phyloP scores from a whole-genome alignment of 1,139 yeast genomes.

The Yamadazyma mexicana region DNA sequence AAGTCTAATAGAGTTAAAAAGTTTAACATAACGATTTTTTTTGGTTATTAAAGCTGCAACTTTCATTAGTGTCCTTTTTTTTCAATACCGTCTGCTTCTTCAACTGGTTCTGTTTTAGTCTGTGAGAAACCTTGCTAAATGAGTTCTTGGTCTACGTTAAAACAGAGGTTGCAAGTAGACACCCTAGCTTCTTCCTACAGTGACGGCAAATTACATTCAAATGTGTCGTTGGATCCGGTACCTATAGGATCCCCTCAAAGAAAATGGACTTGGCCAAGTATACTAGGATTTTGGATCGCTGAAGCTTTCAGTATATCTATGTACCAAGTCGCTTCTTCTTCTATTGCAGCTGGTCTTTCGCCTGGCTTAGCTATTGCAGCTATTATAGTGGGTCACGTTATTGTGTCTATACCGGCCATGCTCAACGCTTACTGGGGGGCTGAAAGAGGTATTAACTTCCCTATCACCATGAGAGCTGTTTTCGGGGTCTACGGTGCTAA shows the following conservation, averaged over 20 bases:
- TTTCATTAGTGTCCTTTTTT: too few species aligned
- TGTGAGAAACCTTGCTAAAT: too few species aligned
- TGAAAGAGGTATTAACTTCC: conserved; percentile 20
- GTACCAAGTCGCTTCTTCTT: conserved; percentile 15
- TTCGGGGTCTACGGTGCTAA: conserved; percentile 18
- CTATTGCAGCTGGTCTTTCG: conserved; percentile 15
- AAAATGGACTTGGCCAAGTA: conserved; percentile 14
- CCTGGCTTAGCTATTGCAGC: conserved; percentile 20
- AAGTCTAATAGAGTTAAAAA: too few species aligned
- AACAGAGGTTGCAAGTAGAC: conserved; percentile 2
- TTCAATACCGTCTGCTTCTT: too few species aligned
- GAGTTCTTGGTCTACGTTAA: conserved; percentile 2
- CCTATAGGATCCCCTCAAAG: conserved; percentile 10
- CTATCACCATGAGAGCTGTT: conserved; percentile 17
- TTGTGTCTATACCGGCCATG: conserved; percentile 25
- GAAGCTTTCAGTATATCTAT: conserved; percentile 15
- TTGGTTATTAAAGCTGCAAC: too few species aligned
- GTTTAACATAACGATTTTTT: too few species aligned
- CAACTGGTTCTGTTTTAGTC: too few species aligned
- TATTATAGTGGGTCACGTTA: conserved; percentile 17
- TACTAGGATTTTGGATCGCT: conserved; percentile 14
- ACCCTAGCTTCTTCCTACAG: conserved; percentile 9
- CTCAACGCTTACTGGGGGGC: conserved; percentile 21
- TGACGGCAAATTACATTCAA: conserved; percentile 12
- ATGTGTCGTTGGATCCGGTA: conserved; percentile 11